These are phyloP conservation scores for Striga asiatica DNA, from an alignment of 257 asterid species.

Conservation along the genomic window DNA sequence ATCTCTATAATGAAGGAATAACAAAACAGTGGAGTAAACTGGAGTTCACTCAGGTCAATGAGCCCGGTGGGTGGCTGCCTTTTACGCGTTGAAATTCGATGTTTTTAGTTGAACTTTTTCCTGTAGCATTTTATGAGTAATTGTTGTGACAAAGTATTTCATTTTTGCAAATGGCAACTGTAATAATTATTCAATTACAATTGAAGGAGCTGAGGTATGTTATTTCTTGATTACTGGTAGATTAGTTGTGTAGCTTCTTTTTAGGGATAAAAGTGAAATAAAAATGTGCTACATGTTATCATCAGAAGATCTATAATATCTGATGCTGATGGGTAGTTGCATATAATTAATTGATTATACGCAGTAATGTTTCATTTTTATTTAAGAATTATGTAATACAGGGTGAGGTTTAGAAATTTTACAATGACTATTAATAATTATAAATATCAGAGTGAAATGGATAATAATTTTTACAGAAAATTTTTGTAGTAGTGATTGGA, in stretches of 20 bases:
- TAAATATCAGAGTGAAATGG: too few species aligned
- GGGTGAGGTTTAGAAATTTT: too few species aligned
- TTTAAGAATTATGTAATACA: too few species aligned
- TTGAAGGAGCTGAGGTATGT: neutral
- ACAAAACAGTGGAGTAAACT: constrained; percentile 23
- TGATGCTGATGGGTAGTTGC: too few species aligned
- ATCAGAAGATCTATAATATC: too few species aligned
- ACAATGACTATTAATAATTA: too few species aligned
- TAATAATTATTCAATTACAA: constrained; percentile 13
- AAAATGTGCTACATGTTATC: neutral
- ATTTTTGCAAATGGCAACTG: neutral
- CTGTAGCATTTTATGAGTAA: constrained; percentile 24
- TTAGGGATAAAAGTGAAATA: neutral
- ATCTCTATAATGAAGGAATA: constrained; percentile 19
- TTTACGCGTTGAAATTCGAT: neutral
- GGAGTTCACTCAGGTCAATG: constrained; percentile 18
- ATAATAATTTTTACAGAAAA: too few species aligned
- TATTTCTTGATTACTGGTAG: neutral
- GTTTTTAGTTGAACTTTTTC: constrained; percentile 10
- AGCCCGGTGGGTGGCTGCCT: constrained; percentile 19
- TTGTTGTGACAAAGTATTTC: constrained; percentile 8
- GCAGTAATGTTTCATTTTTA: too few species aligned
- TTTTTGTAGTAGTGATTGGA: too few species aligned
- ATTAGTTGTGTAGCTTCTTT: neutral
- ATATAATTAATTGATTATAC: too few species aligned